These are phyloP conservation scores for Cardamine resedifolia DNA, from an alignment of 345 rosid genomes.

Conservation along the genomic window DNA sequence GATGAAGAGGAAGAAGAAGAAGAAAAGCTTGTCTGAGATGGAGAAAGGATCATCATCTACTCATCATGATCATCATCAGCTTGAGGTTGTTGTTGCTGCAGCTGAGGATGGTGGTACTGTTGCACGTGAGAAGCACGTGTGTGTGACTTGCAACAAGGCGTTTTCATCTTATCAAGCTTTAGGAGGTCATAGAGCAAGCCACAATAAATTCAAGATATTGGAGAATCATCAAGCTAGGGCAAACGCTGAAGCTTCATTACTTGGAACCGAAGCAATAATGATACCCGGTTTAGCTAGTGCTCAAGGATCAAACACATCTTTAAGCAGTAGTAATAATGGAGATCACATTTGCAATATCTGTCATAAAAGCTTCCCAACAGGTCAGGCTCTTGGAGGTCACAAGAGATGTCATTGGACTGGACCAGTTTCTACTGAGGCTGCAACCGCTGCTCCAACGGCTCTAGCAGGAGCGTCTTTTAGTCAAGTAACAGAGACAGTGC, in stretches of 20 bases:
- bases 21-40: constrained; percentile 43
- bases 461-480: constrained; percentile 25
- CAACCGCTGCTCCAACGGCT: constrained; percentile 21
- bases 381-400: constrained; percentile 60
- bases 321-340: constrained; percentile 25
- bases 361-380: constrained; percentile 41
- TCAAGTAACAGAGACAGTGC: constrained; percentile 34
- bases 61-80: constrained; percentile 14
- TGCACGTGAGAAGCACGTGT: constrained; percentile 30
- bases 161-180: constrained; percentile 52
- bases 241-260: constrained; percentile 30
- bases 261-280: constrained; percentile 28
- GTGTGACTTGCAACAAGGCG: constrained; percentile 47
- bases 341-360: constrained; percentile 48
- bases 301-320: constrained; percentile 30
- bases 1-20: constrained; percentile 35
- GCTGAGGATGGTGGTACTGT: constrained; percentile 9
- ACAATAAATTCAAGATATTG: constrained; percentile 40
- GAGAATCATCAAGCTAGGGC: constrained; percentile 37
- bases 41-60: constrained; percentile 30
- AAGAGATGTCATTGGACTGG: constrained; percentile 52
- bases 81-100: constrained; percentile 10
- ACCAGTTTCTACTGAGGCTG: constrained; percentile 27
- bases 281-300: constrained; percentile 24
- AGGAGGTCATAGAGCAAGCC: constrained; percentile 61